Evolutionary conservation across 2,329 filamentous ascomycete species (phyloP).

Genomic region (Westerdykella sp.): DNA sequence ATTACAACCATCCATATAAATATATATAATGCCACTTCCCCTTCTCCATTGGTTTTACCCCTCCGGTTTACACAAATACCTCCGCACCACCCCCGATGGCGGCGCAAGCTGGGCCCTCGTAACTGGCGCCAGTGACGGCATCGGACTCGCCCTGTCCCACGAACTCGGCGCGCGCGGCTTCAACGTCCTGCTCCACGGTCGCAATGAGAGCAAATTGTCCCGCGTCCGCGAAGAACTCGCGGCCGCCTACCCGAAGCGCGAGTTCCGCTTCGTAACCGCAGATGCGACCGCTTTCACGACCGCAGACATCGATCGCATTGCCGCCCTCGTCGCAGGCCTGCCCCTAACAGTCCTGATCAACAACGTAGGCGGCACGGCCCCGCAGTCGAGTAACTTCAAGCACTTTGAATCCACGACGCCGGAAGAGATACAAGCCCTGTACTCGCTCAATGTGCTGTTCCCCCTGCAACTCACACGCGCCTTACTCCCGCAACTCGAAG

Average conservation of each 20-base stretch:
- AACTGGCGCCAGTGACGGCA: conserved; percentile 86
- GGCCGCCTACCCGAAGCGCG: conserved; percentile 1
- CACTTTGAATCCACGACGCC: conserved; percentile 5
- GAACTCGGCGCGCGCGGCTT: conserved; percentile 83
- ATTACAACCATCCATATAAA: too few relatives aligned
- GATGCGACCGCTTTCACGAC: conserved; percentile 3
- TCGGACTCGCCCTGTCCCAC: conserved; percentile 86
- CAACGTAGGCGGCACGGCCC: conserved; percentile 8
- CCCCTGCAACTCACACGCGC: too few relatives aligned
- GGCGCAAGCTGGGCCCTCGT: conserved; percentile 67
- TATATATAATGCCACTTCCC: conserved; percentile 3
- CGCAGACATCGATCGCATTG: conserved; percentile 5
- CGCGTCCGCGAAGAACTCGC: conserved; percentile 4
- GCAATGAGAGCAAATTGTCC: conserved; percentile 76
- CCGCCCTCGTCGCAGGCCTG: conserved; percentile 2
- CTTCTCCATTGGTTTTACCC: conserved; percentile 8
- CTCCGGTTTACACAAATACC: conserved; percentile 6
- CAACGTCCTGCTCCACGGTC: conserved; percentile 86
- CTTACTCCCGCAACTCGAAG: too few relatives aligned
- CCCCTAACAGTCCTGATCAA: conserved; percentile 7
- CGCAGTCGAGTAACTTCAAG: conserved; percentile 6
- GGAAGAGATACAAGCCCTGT: conserved; percentile 3
- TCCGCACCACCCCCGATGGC: conserved; percentile 1
- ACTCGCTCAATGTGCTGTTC: not conserved
- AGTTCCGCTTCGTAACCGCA: conserved; percentile 4